phyloP scores from a whole-genome alignment of 2,329 filamentous ascomycete genomes.

The Nannizzia gypsea region DNA sequence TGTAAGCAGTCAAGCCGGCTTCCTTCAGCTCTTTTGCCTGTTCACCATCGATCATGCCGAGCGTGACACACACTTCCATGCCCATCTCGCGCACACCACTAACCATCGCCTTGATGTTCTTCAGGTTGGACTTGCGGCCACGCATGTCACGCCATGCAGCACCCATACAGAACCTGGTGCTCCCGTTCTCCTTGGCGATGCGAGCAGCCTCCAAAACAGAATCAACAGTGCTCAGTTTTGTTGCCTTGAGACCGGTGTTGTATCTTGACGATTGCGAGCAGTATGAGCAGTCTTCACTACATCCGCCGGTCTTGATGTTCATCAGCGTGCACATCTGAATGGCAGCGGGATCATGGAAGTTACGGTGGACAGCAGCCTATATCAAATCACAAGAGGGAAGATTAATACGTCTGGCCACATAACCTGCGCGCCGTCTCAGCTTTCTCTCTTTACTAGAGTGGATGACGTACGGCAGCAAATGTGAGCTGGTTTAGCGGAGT shows the following conservation, averaged over 20 bases:
- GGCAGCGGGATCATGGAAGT: constrained; percentile 70
- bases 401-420: not conserved
- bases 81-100: constrained; percentile 65
- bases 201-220: constrained; percentile 67
- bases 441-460: not conserved
- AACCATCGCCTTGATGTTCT: constrained; percentile 80
- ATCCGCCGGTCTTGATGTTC: constrained; percentile 94
- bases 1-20: constrained; percentile 80
- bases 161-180: constrained; percentile 89
- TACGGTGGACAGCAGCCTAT: constrained; percentile 64
- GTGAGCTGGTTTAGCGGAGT: constrained; percentile 68
- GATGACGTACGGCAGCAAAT: constrained; percentile 51
- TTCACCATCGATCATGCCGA: constrained; percentile 76
- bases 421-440: not conserved
- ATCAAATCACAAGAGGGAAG: not conserved
- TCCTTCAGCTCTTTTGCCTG: constrained; percentile 72
- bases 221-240: constrained; percentile 67
- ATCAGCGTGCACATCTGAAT: constrained; percentile 90
- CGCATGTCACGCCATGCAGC: constrained; percentile 92
- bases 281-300: constrained; percentile 86
- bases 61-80: constrained; percentile 87
- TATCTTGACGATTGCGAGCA: constrained; percentile 81
- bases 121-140: constrained; percentile 69
- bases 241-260: constrained; percentile 63
- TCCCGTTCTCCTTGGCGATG: constrained; percentile 68